Conservation (phyloP, 2,329 filamentous ascomycete species). For the Ophiostoma australiae region DNA sequence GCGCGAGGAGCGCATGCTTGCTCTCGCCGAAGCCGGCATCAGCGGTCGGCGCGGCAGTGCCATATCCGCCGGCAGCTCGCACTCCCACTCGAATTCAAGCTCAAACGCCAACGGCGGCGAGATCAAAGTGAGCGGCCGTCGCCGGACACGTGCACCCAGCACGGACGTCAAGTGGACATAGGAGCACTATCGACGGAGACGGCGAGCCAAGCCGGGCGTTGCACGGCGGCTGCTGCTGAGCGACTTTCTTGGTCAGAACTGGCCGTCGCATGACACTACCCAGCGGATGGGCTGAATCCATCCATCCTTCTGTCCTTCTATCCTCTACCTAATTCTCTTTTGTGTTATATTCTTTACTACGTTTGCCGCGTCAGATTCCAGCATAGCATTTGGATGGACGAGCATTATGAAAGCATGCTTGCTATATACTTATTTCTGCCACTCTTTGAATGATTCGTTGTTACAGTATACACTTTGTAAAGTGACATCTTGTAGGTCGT, state of each 20-base stretch:
- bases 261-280: background rate
- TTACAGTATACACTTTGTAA: too few relatives aligned
- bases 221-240: background rate
- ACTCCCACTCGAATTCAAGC: background rate
- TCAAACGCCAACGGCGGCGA: constrained; percentile 16
- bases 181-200: constrained; percentile 20
- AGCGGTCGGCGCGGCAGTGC: constrained; percentile 14
- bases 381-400: constrained; percentile 15
- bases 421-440: background rate
- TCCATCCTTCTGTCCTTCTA: background rate
- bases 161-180: constrained; percentile 28
- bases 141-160: constrained; percentile 26
- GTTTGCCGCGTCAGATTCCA: background rate
- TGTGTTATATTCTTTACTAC: background rate
- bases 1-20: constrained; percentile 22
- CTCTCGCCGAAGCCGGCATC: constrained; percentile 16
- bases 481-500: too few relatives aligned
- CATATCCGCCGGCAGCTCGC: background rate
- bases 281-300: background rate
- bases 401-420: background rate
- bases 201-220: background rate
- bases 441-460: too few relatives aligned
- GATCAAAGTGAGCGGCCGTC: constrained; percentile 20
- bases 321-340: background rate
- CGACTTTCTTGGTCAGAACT: background rate